A percentile compares a stretch with the other conserved stretches of the same genome.
phyloP scores from a whole-genome alignment of 169 alveolate species.

The Eimeria acervulina region DNA sequence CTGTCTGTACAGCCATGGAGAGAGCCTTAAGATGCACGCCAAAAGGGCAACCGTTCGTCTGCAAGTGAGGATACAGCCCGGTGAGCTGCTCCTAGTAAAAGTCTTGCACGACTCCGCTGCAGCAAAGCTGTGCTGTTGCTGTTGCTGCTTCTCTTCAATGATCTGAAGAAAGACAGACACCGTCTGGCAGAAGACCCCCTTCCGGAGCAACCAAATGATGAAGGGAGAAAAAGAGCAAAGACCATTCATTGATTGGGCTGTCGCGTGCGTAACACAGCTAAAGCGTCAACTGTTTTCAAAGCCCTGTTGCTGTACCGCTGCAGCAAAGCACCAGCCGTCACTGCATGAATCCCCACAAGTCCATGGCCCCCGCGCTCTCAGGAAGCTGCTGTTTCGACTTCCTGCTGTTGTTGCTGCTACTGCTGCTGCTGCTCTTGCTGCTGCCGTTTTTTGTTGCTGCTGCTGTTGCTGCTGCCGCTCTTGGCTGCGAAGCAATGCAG shows the following conservation, averaged over 20 bases:
- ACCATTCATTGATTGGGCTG: not conserved
- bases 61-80: not conserved
- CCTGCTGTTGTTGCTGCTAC: not conserved
- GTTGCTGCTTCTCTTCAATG: not conserved
- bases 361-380: not conserved
- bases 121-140: not conserved
- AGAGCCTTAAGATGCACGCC: not conserved
- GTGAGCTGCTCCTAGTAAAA: not conserved
- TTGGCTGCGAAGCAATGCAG: not conserved
- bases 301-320: no score
- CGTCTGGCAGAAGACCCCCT: not conserved
- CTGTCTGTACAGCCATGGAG: constrained; percentile 8
- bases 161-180: not conserved
- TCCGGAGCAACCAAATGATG: not conserved
- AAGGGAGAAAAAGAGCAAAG: not conserved
- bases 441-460: not conserved
- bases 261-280: not conserved
- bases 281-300: not conserved
- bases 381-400: not conserved
- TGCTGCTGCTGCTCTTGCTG: not conserved
- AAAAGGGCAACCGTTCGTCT: not conserved
- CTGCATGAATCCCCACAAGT: not conserved
- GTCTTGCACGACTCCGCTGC: not conserved
- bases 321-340: not conserved
- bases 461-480: not conserved